phyloP scores from a whole-genome alignment of 345 rosid genomes.

The Erysimum cheiranthoides region DNA sequence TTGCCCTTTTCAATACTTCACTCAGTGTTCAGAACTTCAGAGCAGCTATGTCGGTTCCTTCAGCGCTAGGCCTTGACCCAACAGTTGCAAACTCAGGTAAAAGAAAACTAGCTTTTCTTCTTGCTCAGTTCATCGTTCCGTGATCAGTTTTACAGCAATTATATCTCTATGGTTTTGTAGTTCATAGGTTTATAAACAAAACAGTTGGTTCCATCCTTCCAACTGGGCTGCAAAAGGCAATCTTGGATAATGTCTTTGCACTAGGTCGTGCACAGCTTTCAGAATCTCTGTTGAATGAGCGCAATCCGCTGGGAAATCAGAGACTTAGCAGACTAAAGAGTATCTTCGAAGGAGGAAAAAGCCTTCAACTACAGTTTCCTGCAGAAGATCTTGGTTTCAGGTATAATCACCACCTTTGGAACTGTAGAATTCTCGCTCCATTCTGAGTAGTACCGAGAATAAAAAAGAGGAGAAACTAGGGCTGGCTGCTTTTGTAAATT shows the following conservation, averaged over 20 bases:
- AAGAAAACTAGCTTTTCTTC: conserved; percentile 28
- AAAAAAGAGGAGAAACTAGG: background rate
- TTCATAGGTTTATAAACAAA: conserved; percentile 63
- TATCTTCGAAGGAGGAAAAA: conserved; percentile 87
- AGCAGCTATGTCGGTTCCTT: conserved; percentile 92
- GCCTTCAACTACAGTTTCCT: conserved; percentile 96
- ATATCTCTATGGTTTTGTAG: conserved; percentile 50
- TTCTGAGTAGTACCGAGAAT: background rate
- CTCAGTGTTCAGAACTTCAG: conserved; percentile 87
- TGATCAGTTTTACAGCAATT: conserved; percentile 16
- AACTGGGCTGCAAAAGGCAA: conserved; percentile 66
- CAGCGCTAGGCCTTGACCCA: conserved; percentile 89
- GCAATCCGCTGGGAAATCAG: conserved; percentile 74
- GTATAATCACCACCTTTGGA: conserved; percentile 48
- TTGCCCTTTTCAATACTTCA: conserved; percentile 79
- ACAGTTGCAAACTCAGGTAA: conserved; percentile 79
- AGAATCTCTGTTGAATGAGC: conserved; percentile 69
- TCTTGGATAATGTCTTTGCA: conserved; percentile 78
- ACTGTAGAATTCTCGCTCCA: conserved; percentile 12
- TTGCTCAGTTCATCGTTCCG: conserved; percentile 21
- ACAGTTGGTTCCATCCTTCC: conserved; percentile 74
- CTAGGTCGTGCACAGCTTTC: conserved; percentile 93
- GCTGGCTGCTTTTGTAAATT: conserved; percentile 12
- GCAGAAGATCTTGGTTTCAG: conserved; percentile 99
- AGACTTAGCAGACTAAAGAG: conserved; percentile 74